Evolutionary conservation across 2,329 filamentous ascomycete genomes (phyloP).

Genomic region (Diaporthe capsici): DNA sequence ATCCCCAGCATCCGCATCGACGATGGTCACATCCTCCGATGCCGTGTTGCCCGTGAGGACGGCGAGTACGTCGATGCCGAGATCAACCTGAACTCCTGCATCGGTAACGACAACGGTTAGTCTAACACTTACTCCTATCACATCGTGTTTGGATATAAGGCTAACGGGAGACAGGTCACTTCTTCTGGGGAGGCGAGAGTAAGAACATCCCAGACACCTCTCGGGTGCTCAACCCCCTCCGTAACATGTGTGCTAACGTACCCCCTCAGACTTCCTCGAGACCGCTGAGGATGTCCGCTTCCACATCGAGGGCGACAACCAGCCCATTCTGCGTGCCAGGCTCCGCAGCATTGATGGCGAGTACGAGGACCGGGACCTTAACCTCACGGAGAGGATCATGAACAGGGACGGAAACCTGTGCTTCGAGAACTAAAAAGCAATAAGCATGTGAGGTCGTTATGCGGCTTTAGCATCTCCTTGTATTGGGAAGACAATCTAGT

Average conservation of each 20-base stretch:
- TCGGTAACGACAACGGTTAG: conserved; percentile 67
- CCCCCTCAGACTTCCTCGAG: conserved; percentile 55
- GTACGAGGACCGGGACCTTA: conserved; percentile 59
- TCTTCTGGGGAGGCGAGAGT: conserved; percentile 60
- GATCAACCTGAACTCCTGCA: conserved; percentile 63
- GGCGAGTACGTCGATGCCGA: conserved; percentile 60
- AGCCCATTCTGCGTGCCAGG: conserved; percentile 66
- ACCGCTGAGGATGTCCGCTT: conserved; percentile 63
- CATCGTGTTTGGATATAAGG: neutral
- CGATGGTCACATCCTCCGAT: conserved; percentile 63
- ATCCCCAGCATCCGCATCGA: conserved; percentile 58
- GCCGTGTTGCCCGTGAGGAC: conserved; percentile 54
- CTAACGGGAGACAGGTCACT: conserved; percentile 51
- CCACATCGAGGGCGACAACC: conserved; percentile 63
- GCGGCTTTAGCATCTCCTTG: neutral
- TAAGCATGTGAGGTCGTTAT: neutral
- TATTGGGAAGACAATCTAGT: too few relatives aligned
- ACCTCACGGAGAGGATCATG: conserved; percentile 67
- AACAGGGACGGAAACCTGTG: conserved; percentile 65
- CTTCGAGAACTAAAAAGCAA: conserved; percentile 44
- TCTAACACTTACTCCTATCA: neutral
- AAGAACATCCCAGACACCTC: conserved; percentile 6
- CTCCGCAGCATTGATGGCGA: conserved; percentile 61
- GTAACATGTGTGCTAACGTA: conserved; percentile 32
- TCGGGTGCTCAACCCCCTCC: neutral